Evolutionary conservation across 1,284 basidiomycete genomes (phyloP).

Genomic region (Mycosarcoma maydis): DNA sequence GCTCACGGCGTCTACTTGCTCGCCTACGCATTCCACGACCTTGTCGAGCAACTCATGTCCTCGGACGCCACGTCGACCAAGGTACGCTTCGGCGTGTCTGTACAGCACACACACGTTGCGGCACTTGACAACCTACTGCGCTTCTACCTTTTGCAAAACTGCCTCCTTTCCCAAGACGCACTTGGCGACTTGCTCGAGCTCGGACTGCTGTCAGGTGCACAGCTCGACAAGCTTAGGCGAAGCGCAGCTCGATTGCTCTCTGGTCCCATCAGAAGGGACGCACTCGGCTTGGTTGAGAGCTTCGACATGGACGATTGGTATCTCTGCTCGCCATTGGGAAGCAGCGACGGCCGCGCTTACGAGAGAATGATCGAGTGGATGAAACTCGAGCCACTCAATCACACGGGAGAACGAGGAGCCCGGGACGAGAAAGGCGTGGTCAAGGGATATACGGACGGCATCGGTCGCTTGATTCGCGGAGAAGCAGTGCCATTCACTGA

Average conservation of each 20-base stretch:
- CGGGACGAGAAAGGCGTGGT: conserved; percentile 53
- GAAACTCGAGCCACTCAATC: conserved; percentile 56
- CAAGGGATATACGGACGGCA: conserved; percentile 48
- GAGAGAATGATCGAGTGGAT: conserved; percentile 60
- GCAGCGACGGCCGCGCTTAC: conserved; percentile 52
- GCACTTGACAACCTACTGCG: conserved; percentile 29
- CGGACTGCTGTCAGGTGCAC: conserved; percentile 10
- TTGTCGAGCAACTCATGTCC: conserved; percentile 21
- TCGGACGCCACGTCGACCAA: conserved; percentile 1
- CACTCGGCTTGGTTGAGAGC: conserved; percentile 49
- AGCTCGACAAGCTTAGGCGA: conserved; percentile 22
- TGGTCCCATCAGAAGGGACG: conserved; percentile 36
- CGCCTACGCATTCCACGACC: conserved; percentile 30
- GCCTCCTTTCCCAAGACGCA: conserved; percentile 27
- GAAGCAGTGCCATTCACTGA: conserved; percentile 47
- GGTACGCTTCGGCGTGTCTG: conserved; percentile 13
- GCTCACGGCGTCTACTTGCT: conserved; percentile 49
- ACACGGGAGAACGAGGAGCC: conserved; percentile 40
- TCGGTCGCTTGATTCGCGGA: conserved; percentile 50
- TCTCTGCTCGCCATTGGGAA: conserved; percentile 51
- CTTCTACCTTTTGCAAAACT: conserved; percentile 51
- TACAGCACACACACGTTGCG: conserved; percentile 7
- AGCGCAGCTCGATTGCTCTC: conserved; percentile 23
- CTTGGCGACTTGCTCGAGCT: conserved; percentile 37
- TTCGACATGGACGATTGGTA: conserved; percentile 61